Percentiles rank a stretch among this genome's conserved stretches.
phyloP scores from a whole-genome alignment of 1,139 yeast genomes.

The Debaryomycetaceae sp. region DNA sequence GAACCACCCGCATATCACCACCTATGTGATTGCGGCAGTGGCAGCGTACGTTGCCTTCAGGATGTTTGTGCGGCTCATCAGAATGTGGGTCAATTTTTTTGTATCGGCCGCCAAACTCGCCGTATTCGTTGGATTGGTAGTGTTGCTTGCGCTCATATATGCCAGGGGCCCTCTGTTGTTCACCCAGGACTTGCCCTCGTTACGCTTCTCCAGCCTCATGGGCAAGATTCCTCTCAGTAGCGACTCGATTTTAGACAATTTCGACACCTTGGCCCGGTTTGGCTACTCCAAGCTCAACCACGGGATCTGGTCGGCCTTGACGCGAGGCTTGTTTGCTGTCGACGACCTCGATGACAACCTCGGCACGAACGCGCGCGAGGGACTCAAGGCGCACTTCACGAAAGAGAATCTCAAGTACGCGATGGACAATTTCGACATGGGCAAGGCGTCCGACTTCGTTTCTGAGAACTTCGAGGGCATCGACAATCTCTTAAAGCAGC shows the following conservation, averaged over 20 bases:
- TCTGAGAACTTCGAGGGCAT: constrained; percentile 13
- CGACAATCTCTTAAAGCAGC: constrained; percentile 10
- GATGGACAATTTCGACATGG: constrained; percentile 15
- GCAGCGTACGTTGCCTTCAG: constrained; percentile 21
- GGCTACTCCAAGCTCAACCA: constrained; percentile 3
- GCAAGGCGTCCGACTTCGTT: constrained; percentile 15
- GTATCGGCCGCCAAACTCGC: constrained; percentile 18
- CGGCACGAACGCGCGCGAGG: no score
- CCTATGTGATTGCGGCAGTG: constrained; percentile 15
- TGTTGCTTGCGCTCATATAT: constrained; percentile 14
- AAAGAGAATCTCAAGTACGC: constrained; percentile 18
- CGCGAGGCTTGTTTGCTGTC: no score
- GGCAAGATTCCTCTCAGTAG: no score
- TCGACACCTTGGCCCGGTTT: constrained; percentile 6
- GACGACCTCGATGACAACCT: no score
- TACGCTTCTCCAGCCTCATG: neutral
- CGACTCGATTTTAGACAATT: constrained; percentile 6
- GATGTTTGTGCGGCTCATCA: constrained; percentile 16
- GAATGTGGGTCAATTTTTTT: constrained; percentile 25
- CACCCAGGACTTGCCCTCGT: constrained; percentile 16
- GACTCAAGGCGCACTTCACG: constrained; percentile 6
- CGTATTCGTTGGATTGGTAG: constrained; percentile 10
- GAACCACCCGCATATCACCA: constrained; percentile 24
- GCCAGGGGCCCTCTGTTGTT: constrained; percentile 19
- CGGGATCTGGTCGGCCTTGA: constrained; percentile 11